Percentiles rank a stretch among this genome's conserved stretches.
These are phyloP conservation scores for Phytophthora sp. DNA, from an alignment of 352 stramenopile genomes.

Conservation along the genomic window DNA sequence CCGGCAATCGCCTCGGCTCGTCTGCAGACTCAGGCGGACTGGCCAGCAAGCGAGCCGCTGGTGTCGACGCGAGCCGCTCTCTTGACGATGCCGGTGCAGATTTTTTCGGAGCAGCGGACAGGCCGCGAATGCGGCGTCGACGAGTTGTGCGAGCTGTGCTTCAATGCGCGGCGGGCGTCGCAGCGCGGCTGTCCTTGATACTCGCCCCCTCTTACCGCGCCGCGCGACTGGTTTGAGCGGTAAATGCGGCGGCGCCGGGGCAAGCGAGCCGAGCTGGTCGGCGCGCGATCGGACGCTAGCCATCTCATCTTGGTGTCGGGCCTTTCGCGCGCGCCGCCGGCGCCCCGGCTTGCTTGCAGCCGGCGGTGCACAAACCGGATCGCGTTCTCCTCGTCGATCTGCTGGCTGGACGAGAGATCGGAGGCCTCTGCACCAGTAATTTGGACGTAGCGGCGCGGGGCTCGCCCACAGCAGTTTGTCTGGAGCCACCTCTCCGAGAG, in stretches of 20 bases:
- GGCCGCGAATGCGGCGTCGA: constrained; percentile 19
- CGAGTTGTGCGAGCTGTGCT: constrained; percentile 8
- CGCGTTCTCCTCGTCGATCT: constrained; percentile 20
- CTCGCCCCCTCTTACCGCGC: constrained; percentile 20
- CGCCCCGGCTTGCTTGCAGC: constrained; percentile 13
- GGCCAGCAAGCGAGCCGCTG: constrained; percentile 18
- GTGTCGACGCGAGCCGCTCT: constrained; percentile 11
- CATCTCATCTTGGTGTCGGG: constrained; percentile 26
- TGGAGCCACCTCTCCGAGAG: background rate
- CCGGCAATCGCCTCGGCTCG: background rate
- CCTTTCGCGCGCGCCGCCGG: constrained; percentile 13
- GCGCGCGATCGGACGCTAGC: constrained; percentile 18
- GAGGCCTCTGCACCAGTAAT: constrained; percentile 14
- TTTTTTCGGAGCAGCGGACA: constrained; percentile 21
- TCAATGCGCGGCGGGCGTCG: background rate
- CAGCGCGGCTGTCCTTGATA: constrained; percentile 8
- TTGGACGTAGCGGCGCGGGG: too few species aligned
- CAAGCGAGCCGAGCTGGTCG: background rate
- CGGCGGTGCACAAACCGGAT: constrained; percentile 8
- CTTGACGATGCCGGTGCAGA: constrained; percentile 6
- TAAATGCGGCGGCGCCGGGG: background rate
- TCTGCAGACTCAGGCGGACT: constrained; percentile 30
- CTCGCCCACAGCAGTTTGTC: constrained; percentile 3
- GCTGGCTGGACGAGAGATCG: constrained; percentile 20
- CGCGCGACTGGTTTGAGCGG: constrained; percentile 8